Percentiles rank a stretch among this genome's conserved stretches.
phyloP scores from a whole-genome alignment of 148 eudicot species.

The Gaultheria prostrata region DNA sequence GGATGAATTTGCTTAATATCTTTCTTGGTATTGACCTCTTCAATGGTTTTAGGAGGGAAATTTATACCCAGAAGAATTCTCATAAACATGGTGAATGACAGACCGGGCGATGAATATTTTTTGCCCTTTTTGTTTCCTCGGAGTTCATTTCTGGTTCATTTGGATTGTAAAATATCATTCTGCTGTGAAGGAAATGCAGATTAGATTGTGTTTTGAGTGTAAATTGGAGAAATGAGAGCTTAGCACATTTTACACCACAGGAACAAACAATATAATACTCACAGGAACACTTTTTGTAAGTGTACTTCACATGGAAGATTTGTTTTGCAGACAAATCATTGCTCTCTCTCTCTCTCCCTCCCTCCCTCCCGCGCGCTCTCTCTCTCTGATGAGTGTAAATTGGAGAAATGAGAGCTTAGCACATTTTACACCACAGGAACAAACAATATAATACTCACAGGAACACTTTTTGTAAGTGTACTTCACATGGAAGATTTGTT shows the following conservation, averaged over 20 bases:
- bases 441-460: too few species aligned
- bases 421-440: not conserved
- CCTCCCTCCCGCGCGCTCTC: too few species aligned
- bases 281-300: too few species aligned
- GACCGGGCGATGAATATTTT: not conserved
- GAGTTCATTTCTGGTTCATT: not conserved
- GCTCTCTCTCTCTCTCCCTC: too few species aligned
- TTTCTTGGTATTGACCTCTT: conserved; percentile 74
- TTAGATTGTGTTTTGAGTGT: not conserved
- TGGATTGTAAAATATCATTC: not conserved
- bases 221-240: not conserved
- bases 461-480: too few species aligned
- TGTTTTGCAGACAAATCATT: too few species aligned
- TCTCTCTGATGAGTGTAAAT: not conserved
- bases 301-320: too few species aligned
- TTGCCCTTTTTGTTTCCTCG: not conserved
- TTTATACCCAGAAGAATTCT: conserved; percentile 20
- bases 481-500: too few species aligned
- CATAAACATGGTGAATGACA: conserved; percentile 31
- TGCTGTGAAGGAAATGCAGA: not conserved
- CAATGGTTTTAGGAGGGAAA: conserved; percentile 56
- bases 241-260: not conserved
- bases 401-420: not conserved
- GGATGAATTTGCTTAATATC: conserved; percentile 72
- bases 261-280: not conserved